These are phyloP conservation scores for Nicotiana paniculata DNA, from an alignment of 257 asterid genomes.

Conservation along the genomic window DNA sequence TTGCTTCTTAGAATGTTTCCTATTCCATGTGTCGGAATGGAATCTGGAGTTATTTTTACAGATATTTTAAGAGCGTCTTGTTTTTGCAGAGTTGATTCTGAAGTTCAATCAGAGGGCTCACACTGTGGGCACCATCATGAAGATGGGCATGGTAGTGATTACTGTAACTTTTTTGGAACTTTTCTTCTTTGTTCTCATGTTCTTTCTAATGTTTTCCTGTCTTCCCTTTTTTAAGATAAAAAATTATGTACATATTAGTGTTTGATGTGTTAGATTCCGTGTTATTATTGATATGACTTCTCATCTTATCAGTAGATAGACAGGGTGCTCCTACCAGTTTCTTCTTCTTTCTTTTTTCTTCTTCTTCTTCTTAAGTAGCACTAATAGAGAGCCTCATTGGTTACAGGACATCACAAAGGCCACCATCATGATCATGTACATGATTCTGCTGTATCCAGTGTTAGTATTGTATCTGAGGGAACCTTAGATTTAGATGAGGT, in stretches of 20 bases:
- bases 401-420: conserved; percentile 56
- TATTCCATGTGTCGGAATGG: neutral
- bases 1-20: neutral
- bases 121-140: conserved; percentile 65
- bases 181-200: neutral
- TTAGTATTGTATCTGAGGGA: conserved; percentile 90
- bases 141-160: conserved; percentile 49
- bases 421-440: conserved; percentile 70
- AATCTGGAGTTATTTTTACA: conserved; percentile 2
- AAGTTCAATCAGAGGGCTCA: conserved; percentile 55
- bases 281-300: neutral
- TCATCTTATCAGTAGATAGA: neutral
- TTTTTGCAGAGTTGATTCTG: conserved; percentile 68
- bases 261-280: neutral
- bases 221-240: neutral
- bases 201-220: neutral
- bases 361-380: too few relatives aligned
- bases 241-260: neutral
- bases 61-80: conserved; percentile 7
- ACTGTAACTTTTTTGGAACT: neutral
- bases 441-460: conserved; percentile 85
- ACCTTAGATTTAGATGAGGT: conserved; percentile 89
- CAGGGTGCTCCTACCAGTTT: neutral
- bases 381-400: conserved; percentile 7
- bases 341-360: too few relatives aligned